Base-by-base conservation (phyloP, 345 rosid genomes). In the Euclidium syriacum region DNA sequence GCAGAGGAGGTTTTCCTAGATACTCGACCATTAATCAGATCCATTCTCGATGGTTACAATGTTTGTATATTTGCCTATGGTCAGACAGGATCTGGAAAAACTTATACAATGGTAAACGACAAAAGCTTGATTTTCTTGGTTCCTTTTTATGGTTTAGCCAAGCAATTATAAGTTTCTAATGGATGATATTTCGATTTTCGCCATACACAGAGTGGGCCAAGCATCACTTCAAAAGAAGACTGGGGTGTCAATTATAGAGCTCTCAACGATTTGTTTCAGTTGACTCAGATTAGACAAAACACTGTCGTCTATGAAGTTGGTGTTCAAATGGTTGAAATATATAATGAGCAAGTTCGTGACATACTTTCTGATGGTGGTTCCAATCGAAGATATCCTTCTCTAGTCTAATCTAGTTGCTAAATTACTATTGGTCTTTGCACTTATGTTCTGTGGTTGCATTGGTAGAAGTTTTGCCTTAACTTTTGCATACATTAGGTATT, bases 21-120 rank as follows among this genome's bases (percentile, higher is more conserved):
- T 62, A 90, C 97, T 42, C 92, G 73, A 52, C 99, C 96, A 36
- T 73, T 94, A 72, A 87, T 94, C 67, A 88, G 95, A 34, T 90
- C 99, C 7, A 95, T 90, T 65, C 95, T 94, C 54, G 97, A 94
- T 52, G 99, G 99, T 27, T 94, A 81, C 74, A 90, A 85, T 68
- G 99, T 94, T 38, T 94, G 97, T 52, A 90, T 94, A 68, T 90
- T 94, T 75, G 99, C 99, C n/a, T 94, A 94, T 78, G 99, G 99
- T 39, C 99, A 94, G 82, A 94, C 97, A n/a, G 99, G 99, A 6
- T 94, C 99, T 7, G 99, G 99, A 43, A 94, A 94, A 81, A 94
- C 99, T 40, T 94, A 90, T 62, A 94, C 99, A 22, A 94, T 94
- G 99, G 99, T 90, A 68, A 19, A 71, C 9, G 27, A 42, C 46